These are phyloP conservation scores for Chlorella sp. DNA, from an alignment of 139 green algal genomes.

Conservation along the genomic window DNA sequence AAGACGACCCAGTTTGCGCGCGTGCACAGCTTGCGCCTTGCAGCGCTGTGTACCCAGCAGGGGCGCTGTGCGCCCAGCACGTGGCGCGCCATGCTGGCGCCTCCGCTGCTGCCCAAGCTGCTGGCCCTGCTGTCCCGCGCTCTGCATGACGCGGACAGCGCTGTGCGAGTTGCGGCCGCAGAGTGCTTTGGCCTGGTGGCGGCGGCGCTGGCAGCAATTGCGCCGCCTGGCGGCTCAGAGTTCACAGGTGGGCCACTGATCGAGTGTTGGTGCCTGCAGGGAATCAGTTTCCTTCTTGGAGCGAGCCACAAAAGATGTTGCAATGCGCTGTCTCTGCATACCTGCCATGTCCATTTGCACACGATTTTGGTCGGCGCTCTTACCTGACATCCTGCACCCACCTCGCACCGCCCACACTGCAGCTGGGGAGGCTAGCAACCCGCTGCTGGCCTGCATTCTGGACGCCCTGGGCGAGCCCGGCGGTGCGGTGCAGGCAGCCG, in stretches of 20 bases:
- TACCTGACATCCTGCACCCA: neutral
- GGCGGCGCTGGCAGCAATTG: constrained; percentile 1
- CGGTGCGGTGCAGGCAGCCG: constrained; percentile 6
- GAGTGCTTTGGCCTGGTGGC: constrained; percentile 1
- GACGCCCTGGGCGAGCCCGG: constrained; percentile 12
- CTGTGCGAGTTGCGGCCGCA: neutral
- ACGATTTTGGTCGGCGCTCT: no score
- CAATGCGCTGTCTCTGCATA: neutral
- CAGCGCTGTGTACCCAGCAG: neutral
- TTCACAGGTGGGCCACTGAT: neutral
- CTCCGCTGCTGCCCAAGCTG: constrained; percentile 29
- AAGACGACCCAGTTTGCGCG: neutral
- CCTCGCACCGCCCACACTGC: neutral
- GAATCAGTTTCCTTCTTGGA: neutral
- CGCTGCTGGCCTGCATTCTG: constrained; percentile 20
- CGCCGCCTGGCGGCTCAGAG: neutral
- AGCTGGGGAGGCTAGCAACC: neutral
- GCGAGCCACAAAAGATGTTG: no score
- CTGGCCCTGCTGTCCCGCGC: constrained; percentile 5
- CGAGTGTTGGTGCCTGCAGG: neutral
- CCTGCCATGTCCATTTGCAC: neutral
- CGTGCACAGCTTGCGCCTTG: neutral
- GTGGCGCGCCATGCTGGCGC: constrained; percentile 20
- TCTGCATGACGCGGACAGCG: constrained; percentile 9
- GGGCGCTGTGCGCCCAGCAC: neutral